Base-by-base conservation (phyloP, 495 filamentous ascomycete species). In the Chaetomium fimeti region DNA sequence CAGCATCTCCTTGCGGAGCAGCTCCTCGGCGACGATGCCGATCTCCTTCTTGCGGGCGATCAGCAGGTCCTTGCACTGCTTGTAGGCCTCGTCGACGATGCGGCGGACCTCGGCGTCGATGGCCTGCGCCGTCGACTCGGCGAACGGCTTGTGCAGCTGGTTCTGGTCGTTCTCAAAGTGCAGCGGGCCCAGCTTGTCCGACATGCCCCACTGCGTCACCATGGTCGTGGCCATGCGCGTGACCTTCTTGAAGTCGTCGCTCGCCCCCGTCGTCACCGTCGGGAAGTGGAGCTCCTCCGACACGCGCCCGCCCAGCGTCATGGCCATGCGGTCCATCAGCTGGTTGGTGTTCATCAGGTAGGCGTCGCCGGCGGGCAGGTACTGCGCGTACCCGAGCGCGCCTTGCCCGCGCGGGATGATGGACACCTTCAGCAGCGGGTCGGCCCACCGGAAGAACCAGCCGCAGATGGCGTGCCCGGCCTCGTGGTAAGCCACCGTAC, bases 151-250 rank as follows among this genome's bases (percentile, higher is more conserved):
- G 65, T 93, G 88, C 45, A 98, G 72, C 74, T 88, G 87, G 66
- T 91, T 85, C 59, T 88, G 80, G 59, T 87, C 79, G 68, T 93
- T 88, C 65, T 93, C 88, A 76, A 92, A 98, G 80, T 94, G 88
- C 62, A 98, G 81, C 63, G 91, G 93, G 25, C 93, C 91, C 56
- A 98, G 85, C 76, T 95, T 93, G 63, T 89, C 85, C 43, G 89
- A 93, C 94, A 98, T 98, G 68, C 94, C 94, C 85, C 91, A 98
- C 76, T 95, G 89, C 47, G 94, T 98, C 25, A 98, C 94, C 94
- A 98, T 98, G 29, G 87, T 84, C 4, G 91, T 93, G 11, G 94
- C 95, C 91, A 96, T 91, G 54, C 86, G 84, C 11, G 95, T 98
- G 29, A 97, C 95, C 78, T 98, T 98, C 78, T 96, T 96, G 83